These are phyloP conservation scores for Bacidia gigantensis DNA, from an alignment of 495 filamentous ascomycete genomes.

Conservation along the genomic window DNA sequence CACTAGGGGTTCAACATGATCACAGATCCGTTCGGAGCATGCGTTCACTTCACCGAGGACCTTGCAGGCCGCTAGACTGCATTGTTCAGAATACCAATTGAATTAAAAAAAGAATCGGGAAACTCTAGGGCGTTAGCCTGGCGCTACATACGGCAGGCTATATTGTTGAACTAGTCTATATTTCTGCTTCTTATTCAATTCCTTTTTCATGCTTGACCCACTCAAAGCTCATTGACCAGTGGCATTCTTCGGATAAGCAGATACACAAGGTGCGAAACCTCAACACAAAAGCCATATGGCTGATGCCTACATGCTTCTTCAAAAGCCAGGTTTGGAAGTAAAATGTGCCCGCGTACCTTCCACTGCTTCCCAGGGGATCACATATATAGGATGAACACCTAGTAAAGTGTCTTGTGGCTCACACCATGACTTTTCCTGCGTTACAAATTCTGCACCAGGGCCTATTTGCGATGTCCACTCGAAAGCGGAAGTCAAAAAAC, in stretches of 20 bases:
- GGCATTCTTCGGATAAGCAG: too few species aligned
- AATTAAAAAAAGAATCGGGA: too few species aligned
- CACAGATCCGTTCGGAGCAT: background rate
- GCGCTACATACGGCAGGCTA: background rate
- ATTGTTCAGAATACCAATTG: too few species aligned
- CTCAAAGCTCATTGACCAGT: too few species aligned
- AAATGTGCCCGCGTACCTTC: constrained; percentile 52
- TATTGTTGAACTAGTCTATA: too few species aligned
- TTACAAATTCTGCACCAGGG: constrained; percentile 31
- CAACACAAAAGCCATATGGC: too few species aligned
- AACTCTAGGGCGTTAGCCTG: background rate
- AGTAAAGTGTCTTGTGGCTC: constrained; percentile 34
- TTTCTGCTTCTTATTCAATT: background rate
- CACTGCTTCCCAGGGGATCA: constrained; percentile 59
- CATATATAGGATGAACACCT: constrained; percentile 69
- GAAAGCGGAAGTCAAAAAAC: constrained; percentile 41
- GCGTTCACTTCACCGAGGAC: background rate
- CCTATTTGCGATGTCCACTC: constrained; percentile 46
- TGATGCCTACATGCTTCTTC: constrained; percentile 12
- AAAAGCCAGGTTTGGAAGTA: constrained; percentile 40
- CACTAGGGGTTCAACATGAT: background rate
- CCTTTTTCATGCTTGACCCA: background rate
- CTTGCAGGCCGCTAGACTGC: background rate
- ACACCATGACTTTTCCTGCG: constrained; percentile 25
- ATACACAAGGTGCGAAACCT: too few species aligned